These are phyloP conservation scores for Nicotiana sylvestris DNA, from an alignment of 257 asterid genomes.

Conservation along the genomic window DNA sequence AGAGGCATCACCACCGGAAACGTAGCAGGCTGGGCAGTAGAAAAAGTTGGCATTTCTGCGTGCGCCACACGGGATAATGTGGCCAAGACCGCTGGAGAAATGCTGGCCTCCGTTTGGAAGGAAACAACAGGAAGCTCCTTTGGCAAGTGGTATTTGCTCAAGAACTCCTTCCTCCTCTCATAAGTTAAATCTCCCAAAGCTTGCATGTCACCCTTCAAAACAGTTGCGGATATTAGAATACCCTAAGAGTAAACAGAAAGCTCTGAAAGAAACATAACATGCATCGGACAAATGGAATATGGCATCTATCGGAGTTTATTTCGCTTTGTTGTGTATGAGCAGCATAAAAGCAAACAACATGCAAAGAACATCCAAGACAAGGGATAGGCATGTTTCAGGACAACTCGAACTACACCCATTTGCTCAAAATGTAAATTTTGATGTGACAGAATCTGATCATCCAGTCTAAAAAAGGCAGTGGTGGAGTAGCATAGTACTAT, in stretches of 20 bases:
- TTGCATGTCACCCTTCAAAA: slow-evolving; percentile 86
- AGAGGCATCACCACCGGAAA: slow-evolving; percentile 89
- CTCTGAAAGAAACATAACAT: not conserved
- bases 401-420: not conserved
- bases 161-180: slow-evolving; percentile 74
- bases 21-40: slow-evolving; percentile 48
- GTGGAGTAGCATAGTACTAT: not conserved
- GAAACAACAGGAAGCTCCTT: slow-evolving; percentile 79
- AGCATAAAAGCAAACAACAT: not conserved
- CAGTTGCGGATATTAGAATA: slow-evolving; percentile 17
- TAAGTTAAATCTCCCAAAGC: slow-evolving; percentile 92
- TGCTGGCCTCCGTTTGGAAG: slow-evolving; percentile 83
- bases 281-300: not conserved
- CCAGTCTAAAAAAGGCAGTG: not conserved
- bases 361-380: not conserved
- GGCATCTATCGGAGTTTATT: too few species aligned
- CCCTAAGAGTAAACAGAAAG: not conserved
- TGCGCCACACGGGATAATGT: slow-evolving; percentile 89
- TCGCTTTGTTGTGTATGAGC: not conserved
- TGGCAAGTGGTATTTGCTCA: slow-evolving; percentile 64
- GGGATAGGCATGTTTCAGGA: not conserved
- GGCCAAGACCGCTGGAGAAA: slow-evolving; percentile 85
- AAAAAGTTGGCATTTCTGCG: slow-evolving; percentile 68
- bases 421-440: not conserved
- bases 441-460: not conserved